Evolutionary conservation across 73 alveolate genomes (phyloP), one percentile per base, ranked within the genome.

Genomic region (Uronychia setigera): DNA sequence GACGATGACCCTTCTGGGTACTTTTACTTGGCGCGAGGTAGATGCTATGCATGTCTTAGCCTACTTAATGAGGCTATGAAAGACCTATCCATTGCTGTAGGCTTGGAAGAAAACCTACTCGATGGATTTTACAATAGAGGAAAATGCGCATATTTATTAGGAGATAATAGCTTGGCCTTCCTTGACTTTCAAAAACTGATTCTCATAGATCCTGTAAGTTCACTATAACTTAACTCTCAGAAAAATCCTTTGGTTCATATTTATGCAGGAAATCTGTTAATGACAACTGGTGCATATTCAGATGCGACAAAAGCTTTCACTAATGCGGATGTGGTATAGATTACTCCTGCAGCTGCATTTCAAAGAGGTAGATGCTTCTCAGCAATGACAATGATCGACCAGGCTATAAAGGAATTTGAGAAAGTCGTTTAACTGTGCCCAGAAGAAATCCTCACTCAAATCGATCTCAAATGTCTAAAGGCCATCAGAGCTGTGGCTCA

Each of bases 301-400:
- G 97, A 92, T 81, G 97, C 97, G 1, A 85, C 86, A 0, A 92
- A 88, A 33, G 97, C 97, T 31, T 92, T 79, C 76, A 60, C 46
- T 46, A 92, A 92, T 76, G 93, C 97, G 1, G 95, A 90, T 81
- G 83, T 89, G 1, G 95, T 90, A 0, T 34, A 59, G 60, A 28
- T 29, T 35, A 90, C 95, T 26, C 87, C 92, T 25, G 89, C 67
- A 33, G 95, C 95, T 0, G 91, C 90, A 0, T 90, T 85, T 76
- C 85, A 90, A 57, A 79, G 92, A 80, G 95, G 89, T 0, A 79
- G 92, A 32, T 90, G 95, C 80, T 90, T 30, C 74, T 77, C 86
- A 26, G 95, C 95, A 9, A 35, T 85, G 35, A 90, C 95, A 1
- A 79, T 82, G 19, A n/a, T 90, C 0, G 91, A 90, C 29, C 74